Base-by-base conservation (phyloP, 139 green algal species). In the Chlorokybus atmophyticus region DNA sequence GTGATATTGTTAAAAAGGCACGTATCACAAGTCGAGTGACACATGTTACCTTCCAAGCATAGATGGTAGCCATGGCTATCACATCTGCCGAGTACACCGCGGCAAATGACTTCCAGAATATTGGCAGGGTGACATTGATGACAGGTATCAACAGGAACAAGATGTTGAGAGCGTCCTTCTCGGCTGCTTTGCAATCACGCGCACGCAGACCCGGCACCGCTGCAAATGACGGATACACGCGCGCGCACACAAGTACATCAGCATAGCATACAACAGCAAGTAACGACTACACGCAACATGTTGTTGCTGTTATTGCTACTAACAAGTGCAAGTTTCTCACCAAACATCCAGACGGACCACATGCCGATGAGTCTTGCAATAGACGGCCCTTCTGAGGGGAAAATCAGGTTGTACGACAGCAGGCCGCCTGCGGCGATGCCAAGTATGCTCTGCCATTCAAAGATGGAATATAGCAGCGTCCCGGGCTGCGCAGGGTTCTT, bases 321-420 rank as follows among this genome's bases (percentile, higher is more conserved):
- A n/a, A n/a, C n/a, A n/a, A n/a, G n/a, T n/a, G n/a, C n/a, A n/a
- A n/a, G n/a, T n/a, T n/a, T 30, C 60, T 67, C 55, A 71, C 55
- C 61, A 57, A 97, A 93, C 84, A 95, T 94, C 89, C 86, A 96
- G 53, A 94, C 76, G 29, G 70, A 83, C 87, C 89, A 97, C 89
- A 97, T 95, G 55, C 90, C 90, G 30, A 96, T 68, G 5, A 98
- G 69, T 1, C 88, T 78, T 4, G 85, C 70, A 52, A 98, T 94
- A 68, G 73, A 75, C 19, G 90, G 88, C 51, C 91, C 55, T 29
- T 98, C 86, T 4, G 83, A 90, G 3, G 90, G 90, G 42, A 88
- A 88, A 3, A 98, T 57, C 10, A 96, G 17, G 71, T 98, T 98
- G 78, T 85, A 98, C 10, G 88, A 90, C 2, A 98, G 72, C 26